Percentiles rank a stretch among this genome's conserved stretches.
Conservation (phyloP, 1,284 basidiomycete species). For the Vanrija sp. region DNA sequence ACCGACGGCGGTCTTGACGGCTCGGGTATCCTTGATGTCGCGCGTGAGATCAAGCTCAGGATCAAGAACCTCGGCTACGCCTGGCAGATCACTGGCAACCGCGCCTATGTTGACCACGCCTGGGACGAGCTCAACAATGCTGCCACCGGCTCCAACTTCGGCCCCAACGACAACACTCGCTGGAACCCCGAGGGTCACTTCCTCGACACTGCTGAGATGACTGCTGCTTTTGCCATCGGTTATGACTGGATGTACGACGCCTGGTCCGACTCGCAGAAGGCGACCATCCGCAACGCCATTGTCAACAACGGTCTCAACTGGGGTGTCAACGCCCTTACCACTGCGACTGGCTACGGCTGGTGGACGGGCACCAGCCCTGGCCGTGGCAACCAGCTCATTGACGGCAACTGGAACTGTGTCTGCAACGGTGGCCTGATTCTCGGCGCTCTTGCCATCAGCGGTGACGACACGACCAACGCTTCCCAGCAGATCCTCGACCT, state of each 20-base stretch:
- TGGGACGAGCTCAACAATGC: conserved; percentile 67
- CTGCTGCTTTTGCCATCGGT: conserved; percentile 79
- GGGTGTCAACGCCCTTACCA: conserved; percentile 57
- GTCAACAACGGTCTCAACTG: conserved; percentile 70
- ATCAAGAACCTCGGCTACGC: conserved; percentile 92
- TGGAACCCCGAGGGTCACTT: conserved; percentile 85
- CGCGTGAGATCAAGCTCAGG: conserved; percentile 82
- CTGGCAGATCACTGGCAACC: conserved; percentile 85
- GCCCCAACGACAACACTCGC: conserved; percentile 52
- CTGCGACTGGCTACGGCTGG: conserved; percentile 50
- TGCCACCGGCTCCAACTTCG: conserved; percentile 3
- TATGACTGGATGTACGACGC: conserved; percentile 92
- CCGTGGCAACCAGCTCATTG: conserved; percentile 35
- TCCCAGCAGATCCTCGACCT: conserved; percentile 63
- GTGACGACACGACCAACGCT: conserved; percentile 72
- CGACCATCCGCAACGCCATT: conserved; percentile 68
- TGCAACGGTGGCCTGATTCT: conserved; percentile 88
- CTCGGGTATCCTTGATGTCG: conserved; percentile 89
- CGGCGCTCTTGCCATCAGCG: conserved; percentile 83
- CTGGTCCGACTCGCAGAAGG: conserved; percentile 72
- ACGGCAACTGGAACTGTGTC: conserved; percentile 95
- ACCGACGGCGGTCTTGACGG: conserved; percentile 63
- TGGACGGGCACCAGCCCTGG: conserved; percentile 43
- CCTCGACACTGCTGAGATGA: conserved; percentile 89
- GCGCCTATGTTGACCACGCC: conserved; percentile 72